Evolutionary conservation across 1,284 basidiomycete species (phyloP), one percentile per base, ranked within the genome.

Genomic region (Schizopora paradoxa): DNA sequence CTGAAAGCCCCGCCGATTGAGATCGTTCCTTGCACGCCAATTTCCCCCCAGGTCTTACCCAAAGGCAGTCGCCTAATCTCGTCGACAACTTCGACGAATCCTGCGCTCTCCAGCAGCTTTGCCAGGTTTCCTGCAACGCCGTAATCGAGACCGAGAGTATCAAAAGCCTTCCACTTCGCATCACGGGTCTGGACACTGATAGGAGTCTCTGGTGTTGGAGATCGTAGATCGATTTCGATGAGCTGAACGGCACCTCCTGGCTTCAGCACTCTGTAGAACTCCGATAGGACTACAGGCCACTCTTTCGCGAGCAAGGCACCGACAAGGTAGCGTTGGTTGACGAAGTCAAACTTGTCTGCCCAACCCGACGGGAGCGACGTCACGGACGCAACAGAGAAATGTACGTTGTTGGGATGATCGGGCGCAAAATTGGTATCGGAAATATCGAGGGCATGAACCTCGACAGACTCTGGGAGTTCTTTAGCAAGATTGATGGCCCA

Each of bases 231-330:
- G 7, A 40, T 27, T 47, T 63, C 60, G 3, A 49, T 45, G 22
- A 61, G 49, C 46, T 62, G 61, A 11, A 61, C 53, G 56, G 56
- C 60, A 11, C 61, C 61, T 2, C 60, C 61, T 0, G 62, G 59
- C 10, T 52, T 47, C 16, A 60, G 48, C 3, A 58, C 53, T 22
- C 61, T 57, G 21, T 52, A 52, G 13, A 61, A 53, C 47, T 63
- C 61, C 1, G 31, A 33, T 11, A 62, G 32, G 5, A 54, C 55
- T 0, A 7, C 5, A 2, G 42, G 35, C 62, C 62, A 64, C 33
- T 59, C 47, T 0, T 31, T 5, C n/a, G 13, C 29, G 43, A 42
- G 39, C 46, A 58, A 29, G 0, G 56, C 60, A 11, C 54, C 51
- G 3, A 58, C 45, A 22, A 64, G 54, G 33, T 61, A 55, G 4